Base-by-base conservation (phyloP, 768 basidiomycete species). In the Leccinum boreale region DNA sequence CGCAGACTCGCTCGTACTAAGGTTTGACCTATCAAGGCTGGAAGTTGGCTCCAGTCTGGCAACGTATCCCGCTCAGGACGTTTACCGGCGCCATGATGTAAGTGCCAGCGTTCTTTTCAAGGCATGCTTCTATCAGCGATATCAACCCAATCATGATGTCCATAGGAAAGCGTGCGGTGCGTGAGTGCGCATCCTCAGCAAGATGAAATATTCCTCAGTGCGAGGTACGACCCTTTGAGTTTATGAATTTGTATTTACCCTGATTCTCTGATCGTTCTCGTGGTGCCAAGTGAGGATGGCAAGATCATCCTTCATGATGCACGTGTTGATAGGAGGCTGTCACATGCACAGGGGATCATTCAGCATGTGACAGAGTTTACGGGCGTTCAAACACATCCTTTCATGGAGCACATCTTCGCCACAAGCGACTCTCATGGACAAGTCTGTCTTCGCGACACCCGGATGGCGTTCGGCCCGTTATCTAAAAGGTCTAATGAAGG, bases 381-480 rank as follows among this genome's bases (percentile, higher is more conserved):
- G 0, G 81, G 83, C 42, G 81, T 86, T 5, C 79, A 85, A 62
- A 85, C 80, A 53, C 88, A 92, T 65, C 90, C 90, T 12, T 66
- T 60, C 29, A 82, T 86, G 76, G 83, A 86, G 36, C 78, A 90
- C 62, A 66, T 90, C 50, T 91, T 92, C 60, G 80, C 79, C 5
- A 87, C 85, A 3, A 82, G 85, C 56, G 86, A 90, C 60, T 73
- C 66, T 11, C 70, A 65, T 15, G 89, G 90, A 4, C 70, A 72
- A 23, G 84, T 90, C 3, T 83, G 79, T 62, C 80, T 92, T 56
- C 82, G 87, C 15, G 90, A 92, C 69, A 73, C 75, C 15, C 78
- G 90, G 12, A 90, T 90, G 86, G 81, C 87, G 0, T 92, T 90
- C 69, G 85, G 86, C 19, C 77, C 84, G 46, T 62, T 70, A 19